These are phyloP conservation scores for Phlyctochytrium bullatum DNA, from an alignment of 192 early-diverging fungal species.

Conservation along the genomic window DNA sequence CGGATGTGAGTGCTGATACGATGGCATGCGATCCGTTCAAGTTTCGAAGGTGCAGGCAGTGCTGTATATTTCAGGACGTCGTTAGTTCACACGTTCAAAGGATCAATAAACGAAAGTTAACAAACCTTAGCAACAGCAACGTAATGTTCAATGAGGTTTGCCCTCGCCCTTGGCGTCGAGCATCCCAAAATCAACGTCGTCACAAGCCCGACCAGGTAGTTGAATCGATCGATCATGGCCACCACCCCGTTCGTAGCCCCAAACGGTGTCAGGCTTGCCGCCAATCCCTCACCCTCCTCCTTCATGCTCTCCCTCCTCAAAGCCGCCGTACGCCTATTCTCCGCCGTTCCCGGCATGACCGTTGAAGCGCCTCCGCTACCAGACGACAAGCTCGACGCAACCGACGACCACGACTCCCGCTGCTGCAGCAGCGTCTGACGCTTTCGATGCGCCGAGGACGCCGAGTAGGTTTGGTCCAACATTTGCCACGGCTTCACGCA, in stretches of 20 bases:
- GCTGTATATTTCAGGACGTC: background rate
- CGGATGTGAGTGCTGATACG: slow-evolving; percentile 9
- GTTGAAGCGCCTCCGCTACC: no score
- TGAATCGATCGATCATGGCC: slow-evolving; percentile 19
- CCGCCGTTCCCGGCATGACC: background rate
- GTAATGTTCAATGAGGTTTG: slow-evolving; percentile 13
- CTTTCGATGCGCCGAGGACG: background rate
- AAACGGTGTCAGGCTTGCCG: no score
- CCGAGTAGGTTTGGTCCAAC: background rate
- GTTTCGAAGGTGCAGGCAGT: background rate
- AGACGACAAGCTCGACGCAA: slow-evolving; percentile 23
- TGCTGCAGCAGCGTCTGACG: background rate
- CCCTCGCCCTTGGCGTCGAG: slow-evolving; percentile 9
- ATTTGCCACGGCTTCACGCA: background rate
- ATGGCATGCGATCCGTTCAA: slow-evolving; percentile 15
- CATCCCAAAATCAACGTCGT: slow-evolving; percentile 11
- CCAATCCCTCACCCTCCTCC: background rate
- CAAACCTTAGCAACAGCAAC: slow-evolving; percentile 17
- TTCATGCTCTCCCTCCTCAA: background rate
- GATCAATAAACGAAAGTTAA: background rate
- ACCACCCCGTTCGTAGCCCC: background rate
- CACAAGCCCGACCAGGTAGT: slow-evolving; percentile 22
- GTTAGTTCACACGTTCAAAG: background rate
- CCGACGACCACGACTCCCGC: slow-evolving; percentile 8
- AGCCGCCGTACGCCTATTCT: background rate